These are phyloP conservation scores for Aspergillus carbonarius DNA, from an alignment of 2,329 filamentous ascomycete genomes.

Conservation along the genomic window DNA sequence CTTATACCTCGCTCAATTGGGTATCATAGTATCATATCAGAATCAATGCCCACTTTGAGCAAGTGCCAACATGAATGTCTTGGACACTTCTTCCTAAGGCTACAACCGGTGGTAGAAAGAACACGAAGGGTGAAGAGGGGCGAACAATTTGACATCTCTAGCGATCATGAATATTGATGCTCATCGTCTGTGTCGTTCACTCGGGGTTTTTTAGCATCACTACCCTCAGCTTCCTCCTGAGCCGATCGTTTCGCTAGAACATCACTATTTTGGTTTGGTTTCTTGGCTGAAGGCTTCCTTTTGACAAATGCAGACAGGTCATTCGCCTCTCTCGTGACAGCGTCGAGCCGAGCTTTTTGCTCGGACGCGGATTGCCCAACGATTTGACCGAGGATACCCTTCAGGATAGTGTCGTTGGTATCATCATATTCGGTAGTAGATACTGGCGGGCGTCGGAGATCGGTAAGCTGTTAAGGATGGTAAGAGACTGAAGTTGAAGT, in stretches of 20 bases:
- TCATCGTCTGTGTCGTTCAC: constrained; percentile 10
- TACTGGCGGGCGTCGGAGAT: constrained; percentile 57
- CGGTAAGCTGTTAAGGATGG: constrained; percentile 45
- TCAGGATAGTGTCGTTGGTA: constrained; percentile 46
- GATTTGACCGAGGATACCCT: constrained; percentile 59
- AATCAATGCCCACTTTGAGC: not conserved
- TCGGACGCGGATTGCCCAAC: constrained; percentile 55
- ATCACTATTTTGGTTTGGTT: constrained; percentile 11
- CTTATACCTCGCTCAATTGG: not conserved
- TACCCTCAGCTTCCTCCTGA: constrained; percentile 21
- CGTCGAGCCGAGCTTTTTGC: constrained; percentile 54
- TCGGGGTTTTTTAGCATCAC: constrained; percentile 28
- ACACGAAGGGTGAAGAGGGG: not conserved
- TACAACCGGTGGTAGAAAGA: not conserved
- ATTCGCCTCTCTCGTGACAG: constrained; percentile 57
- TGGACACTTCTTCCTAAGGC: not conserved
- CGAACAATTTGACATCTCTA: not conserved
- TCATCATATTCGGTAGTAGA: constrained; percentile 43
- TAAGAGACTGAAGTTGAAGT: constrained; percentile 8
- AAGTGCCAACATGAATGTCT: not conserved
- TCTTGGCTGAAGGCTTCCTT: constrained; percentile 45
- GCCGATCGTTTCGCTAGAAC: constrained; percentile 31
- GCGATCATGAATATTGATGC: not conserved
- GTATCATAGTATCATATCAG: not conserved
- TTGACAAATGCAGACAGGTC: constrained; percentile 61